A percentile compares a stretch with the other conserved stretches of the same genome.
Conservation (phyloP, 305 asterid genomes). For the Solanum chacoense region DNA sequence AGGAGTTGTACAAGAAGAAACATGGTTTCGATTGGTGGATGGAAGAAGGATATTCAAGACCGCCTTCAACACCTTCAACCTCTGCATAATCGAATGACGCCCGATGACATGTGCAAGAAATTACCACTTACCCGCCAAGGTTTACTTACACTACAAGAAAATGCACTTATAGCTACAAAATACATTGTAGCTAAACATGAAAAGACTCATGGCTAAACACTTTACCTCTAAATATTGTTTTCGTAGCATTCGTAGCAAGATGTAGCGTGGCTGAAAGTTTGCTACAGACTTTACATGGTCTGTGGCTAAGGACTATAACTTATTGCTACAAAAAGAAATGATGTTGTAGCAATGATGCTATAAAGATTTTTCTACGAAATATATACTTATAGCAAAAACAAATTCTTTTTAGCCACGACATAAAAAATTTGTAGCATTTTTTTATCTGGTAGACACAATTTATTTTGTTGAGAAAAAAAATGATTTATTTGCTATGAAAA, state of each 20-base stretch:
- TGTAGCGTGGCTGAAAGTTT: not conserved
- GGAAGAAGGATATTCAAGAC: no score
- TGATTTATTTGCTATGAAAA: no score
- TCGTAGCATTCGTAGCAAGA: not conserved
- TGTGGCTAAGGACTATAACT: not conserved
- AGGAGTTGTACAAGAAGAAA: no score
- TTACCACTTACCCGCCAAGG: no score
- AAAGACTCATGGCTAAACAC: not conserved
- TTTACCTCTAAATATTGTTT: not conserved
- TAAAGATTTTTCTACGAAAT: not conserved
- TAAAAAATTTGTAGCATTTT: not conserved
- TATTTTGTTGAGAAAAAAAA: not conserved
- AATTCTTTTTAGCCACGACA: not conserved
- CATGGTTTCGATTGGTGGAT: no score
- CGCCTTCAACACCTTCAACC: no score
- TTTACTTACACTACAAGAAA: no score
- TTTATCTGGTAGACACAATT: not conserved
- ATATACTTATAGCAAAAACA: not conserved
- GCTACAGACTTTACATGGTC: not conserved
- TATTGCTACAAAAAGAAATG: not conserved
- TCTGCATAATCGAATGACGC: no score
- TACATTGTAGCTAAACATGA: not conserved
- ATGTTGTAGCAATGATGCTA: not conserved
- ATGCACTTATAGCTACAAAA: not conserved
- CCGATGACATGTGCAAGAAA: no score